Evolutionary conservation across 2,329 filamentous ascomycete genomes (phyloP), one percentile per base, ranked within the genome.

Genomic region (Diatrype stigma): DNA sequence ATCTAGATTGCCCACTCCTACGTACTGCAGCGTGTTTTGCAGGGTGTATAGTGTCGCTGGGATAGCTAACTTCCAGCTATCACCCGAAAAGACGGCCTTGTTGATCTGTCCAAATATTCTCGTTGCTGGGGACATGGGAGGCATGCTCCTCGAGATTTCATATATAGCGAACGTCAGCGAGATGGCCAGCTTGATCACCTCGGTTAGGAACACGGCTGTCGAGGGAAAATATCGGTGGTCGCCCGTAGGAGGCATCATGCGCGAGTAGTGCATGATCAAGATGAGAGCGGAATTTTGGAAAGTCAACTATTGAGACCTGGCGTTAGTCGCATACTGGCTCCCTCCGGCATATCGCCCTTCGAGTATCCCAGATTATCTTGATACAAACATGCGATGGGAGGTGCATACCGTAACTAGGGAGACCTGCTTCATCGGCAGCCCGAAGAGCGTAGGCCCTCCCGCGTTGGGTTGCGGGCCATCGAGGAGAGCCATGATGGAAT

Each of bases 61-160:
- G 40, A 97, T 85, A 8, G 90, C 90, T 56, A 99, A 74, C 70
- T 96, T 96, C 93, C 93, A 97, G 59, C 91, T 91, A 66, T 97
- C 94, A 10, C 87, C 86, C 0, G 87, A 86, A 66, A 97, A 96
- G 16, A 96, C 87, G 28, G 85, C 83, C 60, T 82, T 85, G 63
- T 86, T 88, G 22, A 97, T 82, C 63, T 90, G 86, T 62, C 85
- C 81, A 64, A 95, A 89, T 17, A 96, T 78, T 1, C 89, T 84
- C 0, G 89, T 90, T 19, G 87, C 87, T 2, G 90, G 88, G 21
- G 89, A 89, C 30, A 89, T 88, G 7, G 90, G 84, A 6, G 90
- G 87, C 8, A 90, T 77, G 8, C 82, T 87, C 60, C 82, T 80
- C 17, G 91, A 93, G 48, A 90, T 86, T 60, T 96, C 92, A 75